Conservation (phyloP, 2,329 filamentous ascomycete genomes). For the Aureobasidium mangrovei region DNA sequence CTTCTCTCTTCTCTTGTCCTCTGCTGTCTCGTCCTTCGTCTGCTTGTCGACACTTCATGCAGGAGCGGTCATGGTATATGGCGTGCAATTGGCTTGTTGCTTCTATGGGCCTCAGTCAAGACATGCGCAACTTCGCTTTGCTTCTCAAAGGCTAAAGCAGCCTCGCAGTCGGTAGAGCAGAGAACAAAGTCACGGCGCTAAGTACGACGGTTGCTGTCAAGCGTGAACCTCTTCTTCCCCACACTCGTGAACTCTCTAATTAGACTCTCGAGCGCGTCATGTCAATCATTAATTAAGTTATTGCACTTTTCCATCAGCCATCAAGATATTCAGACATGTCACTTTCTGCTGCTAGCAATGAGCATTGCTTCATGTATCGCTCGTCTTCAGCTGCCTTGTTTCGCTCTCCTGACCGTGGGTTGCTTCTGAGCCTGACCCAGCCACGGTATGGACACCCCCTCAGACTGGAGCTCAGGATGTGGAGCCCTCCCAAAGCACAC, state of each 20-base stretch:
- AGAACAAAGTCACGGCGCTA: not conserved
- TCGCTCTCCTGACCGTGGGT: no score
- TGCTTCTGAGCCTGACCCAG: no score
- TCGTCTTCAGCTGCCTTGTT: no score
- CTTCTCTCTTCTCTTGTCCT: not conserved
- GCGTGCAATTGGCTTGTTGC: not conserved
- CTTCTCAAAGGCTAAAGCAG: not conserved
- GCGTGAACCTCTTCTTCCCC: constrained; percentile 1
- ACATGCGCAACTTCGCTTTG: not conserved
- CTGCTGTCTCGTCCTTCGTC: not conserved
- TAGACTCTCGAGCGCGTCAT: no score
- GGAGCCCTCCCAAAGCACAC: no score
- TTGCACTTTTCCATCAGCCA: no score
- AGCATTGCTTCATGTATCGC: no score
- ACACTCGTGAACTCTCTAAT: not conserved
- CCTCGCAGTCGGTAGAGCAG: not conserved
- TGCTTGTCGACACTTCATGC: not conserved
- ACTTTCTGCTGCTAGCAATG: no score
- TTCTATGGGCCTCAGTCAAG: not conserved
- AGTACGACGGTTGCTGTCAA: constrained; percentile 9
- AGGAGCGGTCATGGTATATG: not conserved
- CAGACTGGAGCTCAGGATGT: no score
- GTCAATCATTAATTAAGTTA: no score
- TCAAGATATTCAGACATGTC: no score
- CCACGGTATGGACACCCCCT: no score